Percentiles rank a stretch among this genome's conserved stretches.
phyloP scores from a whole-genome alignment of 2,329 filamentous ascomycete species.

The Westerdykella sp. region DNA sequence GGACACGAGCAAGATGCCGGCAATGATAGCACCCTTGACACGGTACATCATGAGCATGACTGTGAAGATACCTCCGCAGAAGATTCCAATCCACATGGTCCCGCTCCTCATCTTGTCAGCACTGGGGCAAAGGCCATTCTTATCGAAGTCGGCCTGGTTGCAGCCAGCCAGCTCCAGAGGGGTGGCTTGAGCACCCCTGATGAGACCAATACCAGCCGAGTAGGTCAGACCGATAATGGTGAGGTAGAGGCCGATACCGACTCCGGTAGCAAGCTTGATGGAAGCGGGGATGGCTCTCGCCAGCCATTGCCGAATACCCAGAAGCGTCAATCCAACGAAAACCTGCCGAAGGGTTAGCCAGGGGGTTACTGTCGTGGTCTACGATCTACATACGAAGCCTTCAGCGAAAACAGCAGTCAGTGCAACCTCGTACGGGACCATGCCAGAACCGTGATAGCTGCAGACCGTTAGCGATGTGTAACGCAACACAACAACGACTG shows the following conservation, averaged over 20 bases:
- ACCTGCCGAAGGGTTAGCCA: constrained; percentile 62
- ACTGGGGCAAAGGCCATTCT: constrained; percentile 52
- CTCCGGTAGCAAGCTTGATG: constrained; percentile 81
- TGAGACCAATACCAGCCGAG: constrained; percentile 71
- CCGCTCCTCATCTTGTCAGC: constrained; percentile 73
- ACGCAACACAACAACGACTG: constrained; percentile 39
- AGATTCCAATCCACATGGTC: constrained; percentile 82
- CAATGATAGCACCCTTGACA: constrained; percentile 79
- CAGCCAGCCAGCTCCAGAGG: constrained; percentile 75
- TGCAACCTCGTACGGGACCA: constrained; percentile 67
- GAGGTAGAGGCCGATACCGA: constrained; percentile 79
- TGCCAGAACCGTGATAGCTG: constrained; percentile 18
- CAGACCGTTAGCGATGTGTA: background rate
- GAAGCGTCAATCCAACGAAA: constrained; percentile 70
- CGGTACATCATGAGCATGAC: constrained; percentile 77
- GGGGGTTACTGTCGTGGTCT: constrained; percentile 46
- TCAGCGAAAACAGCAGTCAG: constrained; percentile 85
- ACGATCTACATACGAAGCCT: constrained; percentile 50
- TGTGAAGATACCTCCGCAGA: constrained; percentile 76
- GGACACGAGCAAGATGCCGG: constrained; percentile 74
- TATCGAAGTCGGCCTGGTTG: constrained; percentile 43
- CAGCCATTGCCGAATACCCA: constrained; percentile 68
- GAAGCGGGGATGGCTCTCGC: constrained; percentile 73
- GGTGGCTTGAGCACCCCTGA: constrained; percentile 62
- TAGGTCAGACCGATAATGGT: constrained; percentile 73